Conservation (phyloP, 495 filamentous ascomycete genomes). For the Hypomontagnella monticulosa region DNA sequence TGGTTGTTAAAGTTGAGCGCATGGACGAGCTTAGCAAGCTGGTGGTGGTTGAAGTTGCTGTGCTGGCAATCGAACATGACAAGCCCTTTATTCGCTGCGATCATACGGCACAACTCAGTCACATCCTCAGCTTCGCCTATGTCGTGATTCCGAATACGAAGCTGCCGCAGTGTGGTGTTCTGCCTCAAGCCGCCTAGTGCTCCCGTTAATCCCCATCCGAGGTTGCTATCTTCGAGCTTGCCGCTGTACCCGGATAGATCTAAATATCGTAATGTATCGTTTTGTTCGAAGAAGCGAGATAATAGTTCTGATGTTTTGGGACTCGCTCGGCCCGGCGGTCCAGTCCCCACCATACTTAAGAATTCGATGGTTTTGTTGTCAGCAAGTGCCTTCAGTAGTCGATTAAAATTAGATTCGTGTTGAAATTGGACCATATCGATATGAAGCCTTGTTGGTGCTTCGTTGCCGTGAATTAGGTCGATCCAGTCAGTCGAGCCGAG, state of each 20-base stretch:
- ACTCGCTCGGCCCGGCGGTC: constrained; percentile 80
- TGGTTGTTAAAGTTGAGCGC: constrained; percentile 38
- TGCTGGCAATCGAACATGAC: constrained; percentile 51
- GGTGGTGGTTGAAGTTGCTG: constrained; percentile 53
- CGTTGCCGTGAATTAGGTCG: constrained; percentile 74
- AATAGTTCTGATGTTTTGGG: constrained; percentile 78
- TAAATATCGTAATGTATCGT: constrained; percentile 77
- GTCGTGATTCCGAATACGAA: constrained; percentile 73
- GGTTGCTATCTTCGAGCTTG: constrained; percentile 83
- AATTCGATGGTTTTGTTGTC: constrained; percentile 76
- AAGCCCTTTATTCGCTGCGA: constrained; percentile 43
- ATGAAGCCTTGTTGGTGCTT: constrained; percentile 75
- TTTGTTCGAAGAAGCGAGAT: constrained; percentile 78
- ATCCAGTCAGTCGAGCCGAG: constrained; percentile 65
- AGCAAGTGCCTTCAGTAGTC: constrained; percentile 75
- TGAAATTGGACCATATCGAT: constrained; percentile 88
- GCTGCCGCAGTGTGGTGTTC: constrained; percentile 77
- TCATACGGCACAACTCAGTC: constrained; percentile 35
- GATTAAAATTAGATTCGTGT: constrained; percentile 77
- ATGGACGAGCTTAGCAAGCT: constrained; percentile 39
- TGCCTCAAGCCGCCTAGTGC: constrained; percentile 78
- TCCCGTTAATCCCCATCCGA: constrained; percentile 82
- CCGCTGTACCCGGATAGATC: constrained; percentile 92
- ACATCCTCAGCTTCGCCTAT: constrained; percentile 61
- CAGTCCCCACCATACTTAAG: constrained; percentile 89